phyloP scores from a whole-genome alignment of 2,329 filamentous ascomycete genomes.

The Mycosphaerelloides madeirae region DNA sequence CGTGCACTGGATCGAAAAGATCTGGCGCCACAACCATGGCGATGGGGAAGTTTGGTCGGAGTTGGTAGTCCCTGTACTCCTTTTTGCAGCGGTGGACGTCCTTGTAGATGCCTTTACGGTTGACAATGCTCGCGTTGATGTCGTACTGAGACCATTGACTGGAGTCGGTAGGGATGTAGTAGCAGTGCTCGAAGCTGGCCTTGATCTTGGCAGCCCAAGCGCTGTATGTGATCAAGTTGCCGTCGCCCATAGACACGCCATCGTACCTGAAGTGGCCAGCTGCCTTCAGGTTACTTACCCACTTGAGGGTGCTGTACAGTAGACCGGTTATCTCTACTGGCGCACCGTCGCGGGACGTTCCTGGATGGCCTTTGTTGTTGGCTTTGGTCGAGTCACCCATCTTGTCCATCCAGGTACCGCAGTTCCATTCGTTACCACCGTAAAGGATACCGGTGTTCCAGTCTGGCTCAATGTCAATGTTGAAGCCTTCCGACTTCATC shows the following conservation, averaged over 20 bases:
- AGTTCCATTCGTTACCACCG: slow-evolving; percentile 90
- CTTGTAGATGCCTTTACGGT: slow-evolving; percentile 96
- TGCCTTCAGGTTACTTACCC: slow-evolving; percentile 66
- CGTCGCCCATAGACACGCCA: slow-evolving; percentile 55
- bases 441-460: slow-evolving; percentile 89
- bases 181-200: slow-evolving; percentile 84
- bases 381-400: slow-evolving; percentile 97
- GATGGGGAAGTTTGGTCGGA: slow-evolving; percentile 89
- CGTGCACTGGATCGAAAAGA: slow-evolving; percentile 74
- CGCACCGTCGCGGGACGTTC: slow-evolving; percentile 93
- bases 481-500: slow-evolving; percentile 89
- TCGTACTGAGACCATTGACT: slow-evolving; percentile 73
- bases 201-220: slow-evolving; percentile 80
- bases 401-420: slow-evolving; percentile 99
- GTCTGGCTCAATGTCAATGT: slow-evolving; percentile 85
- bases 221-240: slow-evolving; percentile 60
- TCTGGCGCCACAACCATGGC: slow-evolving; percentile 91
- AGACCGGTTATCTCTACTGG: slow-evolving; percentile 93
- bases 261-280: slow-evolving; percentile 67
- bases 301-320: slow-evolving; percentile 80
- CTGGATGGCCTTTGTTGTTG: slow-evolving; percentile 85
- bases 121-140: slow-evolving; percentile 72
- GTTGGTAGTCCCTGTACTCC: slow-evolving; percentile 95
- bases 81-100: slow-evolving; percentile 91
- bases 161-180: slow-evolving; percentile 70